Base-by-base conservation (phyloP, 768 basidiomycete species). In the Rhodotorula toruloides region DNA sequence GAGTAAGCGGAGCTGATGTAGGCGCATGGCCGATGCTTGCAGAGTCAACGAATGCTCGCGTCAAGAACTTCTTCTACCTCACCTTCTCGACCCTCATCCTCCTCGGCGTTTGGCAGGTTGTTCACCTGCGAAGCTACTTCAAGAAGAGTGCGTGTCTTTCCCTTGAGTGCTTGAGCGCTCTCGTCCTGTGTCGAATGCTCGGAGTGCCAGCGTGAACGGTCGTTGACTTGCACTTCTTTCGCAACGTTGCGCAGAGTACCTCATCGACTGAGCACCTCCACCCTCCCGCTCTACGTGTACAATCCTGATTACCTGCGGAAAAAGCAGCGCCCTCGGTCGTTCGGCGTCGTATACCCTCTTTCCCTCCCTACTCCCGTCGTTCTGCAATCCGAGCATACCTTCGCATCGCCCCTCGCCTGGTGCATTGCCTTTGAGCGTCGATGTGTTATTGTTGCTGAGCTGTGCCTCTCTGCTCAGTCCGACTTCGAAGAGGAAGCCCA, bases 121-220 rank as follows among this genome's bases (percentile, higher is more conserved):
- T 96, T 76, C 94, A 98, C 76, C 81, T 99, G 21, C 85, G 92
- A 52, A 84, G 91, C 11, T 98, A 89, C 85, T 97, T 98, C 85
- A 92, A 90, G 46, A 67, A 65, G 70, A 71, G 69, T 71, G 37
- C 40, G 69, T 67, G 25, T 21, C 25, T 19, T 29, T 21, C 47
- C 22, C 25, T 44, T 21, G 16, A 9, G 29, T 29, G 4, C 40
- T 11, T 22, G 16, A 17, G 37, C 14, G 29, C 27, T 56, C 7
- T 19, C 21, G 9, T 6, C 9, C 32, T 52, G 19, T 34, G 31
- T n/a, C n/a, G n/a, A 6, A 29, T 5, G 12, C 27, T 49, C 48
- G 6, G 48, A 6, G 6, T 19, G 27, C 13, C 37, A 29, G 46
- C 8, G 46, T 27, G 9, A 10, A 40, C 36, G 22, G 39, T 40